Conservation (phyloP, 192 early-diverging fungal species). For the Chytriomyces confervae region DNA sequence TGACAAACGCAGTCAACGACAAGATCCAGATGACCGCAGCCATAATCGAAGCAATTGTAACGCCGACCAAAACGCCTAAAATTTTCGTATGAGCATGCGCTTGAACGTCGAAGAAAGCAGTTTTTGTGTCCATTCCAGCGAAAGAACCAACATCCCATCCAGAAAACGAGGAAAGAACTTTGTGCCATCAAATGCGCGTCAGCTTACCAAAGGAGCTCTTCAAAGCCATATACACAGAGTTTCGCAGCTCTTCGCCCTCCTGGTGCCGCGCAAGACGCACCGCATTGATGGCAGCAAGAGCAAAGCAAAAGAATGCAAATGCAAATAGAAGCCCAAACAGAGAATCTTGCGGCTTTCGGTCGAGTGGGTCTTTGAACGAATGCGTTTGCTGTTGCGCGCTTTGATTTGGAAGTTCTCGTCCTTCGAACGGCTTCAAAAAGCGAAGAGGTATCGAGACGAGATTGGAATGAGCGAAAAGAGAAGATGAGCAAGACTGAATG, state of each 20-base stretch:
- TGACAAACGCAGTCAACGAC: conserved; percentile 31
- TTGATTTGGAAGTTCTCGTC: neutral
- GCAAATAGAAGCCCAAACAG: conserved; percentile 22
- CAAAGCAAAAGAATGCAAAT: conserved; percentile 2
- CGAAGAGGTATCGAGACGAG: neutral
- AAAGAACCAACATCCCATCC: conserved; percentile 53
- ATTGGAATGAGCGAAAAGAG: neutral
- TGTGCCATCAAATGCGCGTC: conserved; percentile 35
- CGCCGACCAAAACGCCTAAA: conserved; percentile 12
- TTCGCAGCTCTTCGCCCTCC: conserved; percentile 6
- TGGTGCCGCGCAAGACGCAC: conserved; percentile 59
- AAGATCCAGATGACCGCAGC: conserved; percentile 28
- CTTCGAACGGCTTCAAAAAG: too few relatives aligned
- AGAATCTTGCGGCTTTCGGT: conserved; percentile 15
- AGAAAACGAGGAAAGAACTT: neutral
- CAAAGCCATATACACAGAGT: conserved; percentile 16
- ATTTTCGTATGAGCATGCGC: neutral
- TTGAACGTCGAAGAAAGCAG: neutral
- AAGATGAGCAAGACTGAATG: neutral
- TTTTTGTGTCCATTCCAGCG: neutral
- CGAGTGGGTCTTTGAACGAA: neutral
- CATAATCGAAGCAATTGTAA: conserved; percentile 11
- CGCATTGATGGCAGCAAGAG: conserved; percentile 58
- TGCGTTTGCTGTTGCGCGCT: neutral
- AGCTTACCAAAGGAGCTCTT: conserved; percentile 35